Percentiles rank a stretch among this genome's conserved stretches.
These are phyloP conservation scores for Apiospora malaysiana DNA, from an alignment of 2,329 filamentous ascomycete genomes.

Conservation along the genomic window DNA sequence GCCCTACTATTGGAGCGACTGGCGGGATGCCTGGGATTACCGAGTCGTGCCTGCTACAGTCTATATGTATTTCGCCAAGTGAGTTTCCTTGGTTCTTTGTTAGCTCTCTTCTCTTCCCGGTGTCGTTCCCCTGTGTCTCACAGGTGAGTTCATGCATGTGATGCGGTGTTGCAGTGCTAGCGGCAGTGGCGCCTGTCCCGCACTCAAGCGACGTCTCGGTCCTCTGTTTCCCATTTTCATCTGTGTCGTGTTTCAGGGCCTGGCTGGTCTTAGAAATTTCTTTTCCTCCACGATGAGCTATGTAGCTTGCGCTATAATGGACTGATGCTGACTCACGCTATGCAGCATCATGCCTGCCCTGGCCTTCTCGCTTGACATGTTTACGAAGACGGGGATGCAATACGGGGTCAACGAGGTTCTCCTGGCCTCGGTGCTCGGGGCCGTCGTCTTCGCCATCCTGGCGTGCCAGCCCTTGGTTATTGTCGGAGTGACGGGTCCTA, in stretches of 20 bases:
- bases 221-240: neutral
- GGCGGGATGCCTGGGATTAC: slow-evolving; percentile 89
- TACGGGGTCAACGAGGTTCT: slow-evolving; percentile 93
- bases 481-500: slow-evolving; percentile 88
- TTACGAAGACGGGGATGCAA: slow-evolving; percentile 81
- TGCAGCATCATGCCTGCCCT: slow-evolving; percentile 81
- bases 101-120: neutral
- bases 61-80: slow-evolving; percentile 98
- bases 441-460: slow-evolving; percentile 80
- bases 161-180: neutral
- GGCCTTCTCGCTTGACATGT: slow-evolving; percentile 93
- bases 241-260: neutral
- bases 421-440: slow-evolving; percentile 81
- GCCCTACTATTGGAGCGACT: slow-evolving; percentile 83
- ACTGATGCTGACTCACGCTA: slow-evolving; percentile 23
- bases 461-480: slow-evolving; percentile 88
- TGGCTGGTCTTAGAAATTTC: too few species aligned
- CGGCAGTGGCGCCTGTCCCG: neutral
- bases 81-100: slow-evolving; percentile 34
- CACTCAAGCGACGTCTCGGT: neutral
- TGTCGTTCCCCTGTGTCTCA: slow-evolving; percentile 2
- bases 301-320: neutral
- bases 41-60: slow-evolving; percentile 84
- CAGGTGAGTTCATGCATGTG: neutral
- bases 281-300: neutral